A percentile compares a stretch with the other conserved stretches of the same genome.
phyloP scores from a whole-genome alignment of 257 asterid genomes.

The Petunia secreta region DNA sequence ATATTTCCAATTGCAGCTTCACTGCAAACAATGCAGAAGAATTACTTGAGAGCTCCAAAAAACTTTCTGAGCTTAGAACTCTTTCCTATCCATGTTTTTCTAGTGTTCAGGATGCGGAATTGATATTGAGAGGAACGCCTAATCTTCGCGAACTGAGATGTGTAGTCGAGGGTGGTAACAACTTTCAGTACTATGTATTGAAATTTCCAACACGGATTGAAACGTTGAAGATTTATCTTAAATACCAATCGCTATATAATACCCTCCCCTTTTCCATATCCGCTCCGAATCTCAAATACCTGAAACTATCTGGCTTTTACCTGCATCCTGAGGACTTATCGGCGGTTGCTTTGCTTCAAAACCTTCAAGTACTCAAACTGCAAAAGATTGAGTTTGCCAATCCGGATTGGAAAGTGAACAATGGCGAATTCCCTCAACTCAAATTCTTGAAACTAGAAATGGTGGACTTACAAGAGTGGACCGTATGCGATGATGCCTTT shows the following conservation, averaged over 20 bases:
- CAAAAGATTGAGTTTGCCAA: no score
- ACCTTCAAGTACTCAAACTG: constrained; percentile 25
- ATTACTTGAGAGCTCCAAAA: not conserved
- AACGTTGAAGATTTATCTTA: not conserved
- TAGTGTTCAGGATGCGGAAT: not conserved
- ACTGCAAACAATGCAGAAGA: not conserved
- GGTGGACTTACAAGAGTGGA: no score
- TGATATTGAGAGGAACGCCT: constrained; percentile 6
- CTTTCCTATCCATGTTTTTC: not conserved
- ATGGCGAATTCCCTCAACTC: not conserved
- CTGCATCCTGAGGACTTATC: not conserved
- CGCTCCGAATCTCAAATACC: constrained; percentile 20
- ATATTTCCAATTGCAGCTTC: not conserved
- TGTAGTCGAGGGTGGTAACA: not conserved
- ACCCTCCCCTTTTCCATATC: not conserved
- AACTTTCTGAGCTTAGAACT: not conserved
- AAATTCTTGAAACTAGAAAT: no score
- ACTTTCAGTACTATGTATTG: not conserved
- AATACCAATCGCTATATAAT: no score
- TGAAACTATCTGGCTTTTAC: not conserved
- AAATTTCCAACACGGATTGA: not conserved
- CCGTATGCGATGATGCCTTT: no score
- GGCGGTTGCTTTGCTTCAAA: not conserved
- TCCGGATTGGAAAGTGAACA: no score
- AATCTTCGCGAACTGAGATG: constrained; percentile 20